Conservation (phyloP, 2,329 filamentous ascomycete species). For the Beauveria caledonica region DNA sequence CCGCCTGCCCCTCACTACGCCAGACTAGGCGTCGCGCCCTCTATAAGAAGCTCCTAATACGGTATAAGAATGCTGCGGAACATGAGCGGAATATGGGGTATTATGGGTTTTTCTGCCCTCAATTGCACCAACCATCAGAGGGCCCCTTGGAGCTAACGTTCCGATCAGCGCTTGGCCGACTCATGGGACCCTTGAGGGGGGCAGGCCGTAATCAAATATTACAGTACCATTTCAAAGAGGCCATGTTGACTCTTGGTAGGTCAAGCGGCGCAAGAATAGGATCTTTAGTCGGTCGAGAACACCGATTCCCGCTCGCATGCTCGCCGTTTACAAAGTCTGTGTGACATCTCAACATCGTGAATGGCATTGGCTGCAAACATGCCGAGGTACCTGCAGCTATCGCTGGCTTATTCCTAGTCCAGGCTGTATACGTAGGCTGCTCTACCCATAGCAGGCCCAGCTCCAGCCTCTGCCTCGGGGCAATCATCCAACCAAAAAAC, state of each 20-base stretch:
- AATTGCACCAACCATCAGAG: neutral
- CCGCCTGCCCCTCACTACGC: constrained; percentile 1
- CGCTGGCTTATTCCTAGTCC: neutral
- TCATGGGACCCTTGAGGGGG: neutral
- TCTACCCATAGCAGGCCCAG: neutral
- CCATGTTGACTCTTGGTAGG: neutral
- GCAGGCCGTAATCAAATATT: too few species aligned
- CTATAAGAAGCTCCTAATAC: too few species aligned
- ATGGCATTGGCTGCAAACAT: neutral
- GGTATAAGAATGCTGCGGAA: neutral
- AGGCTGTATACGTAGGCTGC: neutral
- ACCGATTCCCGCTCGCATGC: neutral
- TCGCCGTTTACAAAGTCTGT: neutral
- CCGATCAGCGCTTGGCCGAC: neutral
- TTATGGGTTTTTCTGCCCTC: neutral
- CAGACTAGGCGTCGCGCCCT: neutral
- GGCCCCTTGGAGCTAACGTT: neutral
- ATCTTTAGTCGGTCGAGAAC: neutral
- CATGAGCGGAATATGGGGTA: neutral
- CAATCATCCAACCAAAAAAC: neutral
- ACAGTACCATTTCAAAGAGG: too few species aligned
- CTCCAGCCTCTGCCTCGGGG: neutral
- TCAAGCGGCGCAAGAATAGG: neutral
- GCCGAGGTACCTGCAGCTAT: neutral
- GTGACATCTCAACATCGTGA: neutral